phyloP scores from a whole-genome alignment of 192 early-diverging fungal genomes.

The Chytriomyces hyalinus region DNA sequence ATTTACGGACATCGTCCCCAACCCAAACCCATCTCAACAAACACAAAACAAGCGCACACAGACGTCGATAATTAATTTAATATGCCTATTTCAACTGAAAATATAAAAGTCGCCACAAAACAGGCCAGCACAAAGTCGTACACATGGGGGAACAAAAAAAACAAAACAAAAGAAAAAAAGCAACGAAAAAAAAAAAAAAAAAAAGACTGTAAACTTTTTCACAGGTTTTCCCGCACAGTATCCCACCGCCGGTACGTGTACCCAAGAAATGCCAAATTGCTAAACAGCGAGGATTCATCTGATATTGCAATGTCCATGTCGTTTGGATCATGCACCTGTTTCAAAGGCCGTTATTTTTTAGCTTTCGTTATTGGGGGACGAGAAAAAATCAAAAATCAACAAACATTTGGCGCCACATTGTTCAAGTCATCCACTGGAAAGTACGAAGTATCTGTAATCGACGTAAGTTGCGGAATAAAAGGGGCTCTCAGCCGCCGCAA shows the following conservation, averaged over 20 bases:
- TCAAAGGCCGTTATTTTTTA: constrained; percentile 72
- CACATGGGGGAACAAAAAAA: too few relatives aligned
- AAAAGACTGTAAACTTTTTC: not conserved
- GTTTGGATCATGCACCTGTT: constrained; percentile 75
- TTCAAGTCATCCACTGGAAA: constrained; percentile 92
- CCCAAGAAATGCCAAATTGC: constrained; percentile 97
- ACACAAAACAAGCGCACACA: too few relatives aligned
- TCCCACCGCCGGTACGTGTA: constrained; percentile 96
- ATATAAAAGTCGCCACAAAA: too few relatives aligned
- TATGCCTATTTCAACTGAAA: too few relatives aligned
- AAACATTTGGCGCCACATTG: constrained; percentile 52
- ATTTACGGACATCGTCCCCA: too few relatives aligned
- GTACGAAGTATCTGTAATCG: constrained; percentile 98
- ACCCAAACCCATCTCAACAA: too few relatives aligned
- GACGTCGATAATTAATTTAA: too few relatives aligned
- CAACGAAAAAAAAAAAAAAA: too few relatives aligned
- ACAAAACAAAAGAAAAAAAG: too few relatives aligned
- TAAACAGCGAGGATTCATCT: constrained; percentile 62
- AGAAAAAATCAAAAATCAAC: constrained; percentile 12
- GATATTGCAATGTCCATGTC: constrained; percentile 76
- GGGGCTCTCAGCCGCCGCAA: constrained; percentile 86
- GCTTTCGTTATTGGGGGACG: constrained; percentile 60
- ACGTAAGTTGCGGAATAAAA: constrained; percentile 87
- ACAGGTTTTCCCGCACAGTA: constrained; percentile 58
- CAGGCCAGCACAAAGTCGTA: too few relatives aligned